Conservation (phyloP, 768 basidiomycete species). For the Xanthoconium stramineum region DNA sequence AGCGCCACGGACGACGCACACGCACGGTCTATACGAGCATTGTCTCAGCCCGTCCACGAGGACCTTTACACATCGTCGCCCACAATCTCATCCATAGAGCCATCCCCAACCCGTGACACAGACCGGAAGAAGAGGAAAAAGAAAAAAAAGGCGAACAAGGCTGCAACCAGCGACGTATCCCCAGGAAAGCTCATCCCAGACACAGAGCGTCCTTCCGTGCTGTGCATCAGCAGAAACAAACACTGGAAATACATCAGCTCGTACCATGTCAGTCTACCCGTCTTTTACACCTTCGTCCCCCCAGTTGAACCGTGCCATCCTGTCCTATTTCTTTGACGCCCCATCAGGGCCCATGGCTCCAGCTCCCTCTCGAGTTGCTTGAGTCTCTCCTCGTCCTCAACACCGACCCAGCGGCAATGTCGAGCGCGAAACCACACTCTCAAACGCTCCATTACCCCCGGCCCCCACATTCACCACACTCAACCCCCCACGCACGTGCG, state of each 20-base stretch:
- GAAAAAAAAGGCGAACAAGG: conserved; percentile 51
- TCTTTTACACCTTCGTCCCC: not conserved
- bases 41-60: not conserved
- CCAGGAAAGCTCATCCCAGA: conserved; percentile 36
- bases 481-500: conserved; percentile 10
- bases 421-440: conserved; percentile 43
- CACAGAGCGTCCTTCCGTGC: conserved; percentile 53
- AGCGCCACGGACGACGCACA: not conserved
- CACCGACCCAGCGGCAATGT: conserved; percentile 65
- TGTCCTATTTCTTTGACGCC: not conserved
- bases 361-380: conserved; percentile 81
- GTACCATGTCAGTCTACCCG: conserved; percentile 63
- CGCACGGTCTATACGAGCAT: not conserved
- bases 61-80: not conserved
- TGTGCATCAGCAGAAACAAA: conserved; percentile 90
- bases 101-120: conserved; percentile 18
- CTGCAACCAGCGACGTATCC: conserved; percentile 10
- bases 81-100: conserved; percentile 10
- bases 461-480: not conserved
- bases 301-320: not conserved
- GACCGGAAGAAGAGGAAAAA: conserved; percentile 70
- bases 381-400: conserved; percentile 80
- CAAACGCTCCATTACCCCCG: conserved; percentile 34
- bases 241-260: conserved; percentile 94
- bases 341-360: conserved; percentile 83